Evolutionary conservation across 805 yeast genomes (phyloP).

Genomic region (Cyberlindnera samutprakarnensis): DNA sequence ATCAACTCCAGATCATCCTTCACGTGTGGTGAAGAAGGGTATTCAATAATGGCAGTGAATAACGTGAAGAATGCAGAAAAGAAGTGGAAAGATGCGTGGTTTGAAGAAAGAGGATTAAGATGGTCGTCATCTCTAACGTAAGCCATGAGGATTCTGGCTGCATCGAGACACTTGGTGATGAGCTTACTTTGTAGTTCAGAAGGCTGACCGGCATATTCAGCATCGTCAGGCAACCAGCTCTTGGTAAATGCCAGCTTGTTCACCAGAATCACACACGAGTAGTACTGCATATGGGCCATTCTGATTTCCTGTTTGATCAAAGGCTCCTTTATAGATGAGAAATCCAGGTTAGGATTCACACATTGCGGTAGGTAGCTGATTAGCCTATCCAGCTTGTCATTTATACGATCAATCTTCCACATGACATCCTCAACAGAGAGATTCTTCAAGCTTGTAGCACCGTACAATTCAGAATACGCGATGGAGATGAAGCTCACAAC

Average conservation of each 20-base stretch:
- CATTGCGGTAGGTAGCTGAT: constrained; percentile 6
- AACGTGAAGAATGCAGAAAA: constrained; percentile 20
- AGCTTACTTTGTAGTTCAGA: constrained; percentile 2
- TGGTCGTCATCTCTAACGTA: constrained; percentile 4
- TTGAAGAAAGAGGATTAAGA: constrained; percentile 8
- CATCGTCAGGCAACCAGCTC: background rate
- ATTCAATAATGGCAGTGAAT: constrained; percentile 17
- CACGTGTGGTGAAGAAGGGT: constrained; percentile 11
- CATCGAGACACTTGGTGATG: constrained; percentile 14
- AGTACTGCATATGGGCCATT: constrained; percentile 15
- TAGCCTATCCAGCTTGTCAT: constrained; percentile 11
- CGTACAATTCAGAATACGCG: constrained; percentile 14
- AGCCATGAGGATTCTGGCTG: constrained; percentile 14
- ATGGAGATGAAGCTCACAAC: constrained; percentile 10
- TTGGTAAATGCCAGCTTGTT: constrained; percentile 22
- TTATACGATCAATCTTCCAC: constrained; percentile 12
- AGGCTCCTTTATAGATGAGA: constrained; percentile 2
- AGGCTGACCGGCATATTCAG: background rate
- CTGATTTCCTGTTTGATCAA: constrained; percentile 7
- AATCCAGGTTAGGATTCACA: constrained; percentile 9
- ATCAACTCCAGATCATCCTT: constrained; percentile 6
- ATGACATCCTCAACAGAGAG: constrained; percentile 12
- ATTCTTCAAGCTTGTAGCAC: constrained; percentile 14
- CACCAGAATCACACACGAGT: constrained; percentile 13
- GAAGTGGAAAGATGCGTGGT: constrained; percentile 12